These are phyloP conservation scores for Exserohilum rostratum DNA, from an alignment of 2,329 filamentous ascomycete genomes.

Conservation along the genomic window DNA sequence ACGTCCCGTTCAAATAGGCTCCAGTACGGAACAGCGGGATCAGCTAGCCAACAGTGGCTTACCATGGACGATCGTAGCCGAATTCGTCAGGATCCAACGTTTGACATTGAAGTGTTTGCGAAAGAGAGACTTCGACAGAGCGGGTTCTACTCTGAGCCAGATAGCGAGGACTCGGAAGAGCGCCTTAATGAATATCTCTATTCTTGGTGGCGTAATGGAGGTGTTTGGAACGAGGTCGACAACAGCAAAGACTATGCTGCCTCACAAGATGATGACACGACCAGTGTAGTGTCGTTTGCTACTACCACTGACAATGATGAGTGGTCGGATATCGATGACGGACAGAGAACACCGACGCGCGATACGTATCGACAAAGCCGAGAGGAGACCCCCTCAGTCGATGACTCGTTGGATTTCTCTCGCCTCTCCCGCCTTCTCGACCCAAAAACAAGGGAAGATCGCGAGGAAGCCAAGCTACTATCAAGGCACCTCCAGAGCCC, in stretches of 20 bases:
- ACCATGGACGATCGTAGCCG: constrained; percentile 32
- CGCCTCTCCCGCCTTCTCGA: constrained; percentile 82
- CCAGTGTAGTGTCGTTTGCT: constrained; percentile 76
- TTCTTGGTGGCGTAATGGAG: constrained; percentile 80
- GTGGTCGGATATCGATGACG: constrained; percentile 52
- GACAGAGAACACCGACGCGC: constrained; percentile 76
- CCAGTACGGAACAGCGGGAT: constrained; percentile 7
- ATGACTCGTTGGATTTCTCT: constrained; percentile 60
- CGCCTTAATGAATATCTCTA: constrained; percentile 78
- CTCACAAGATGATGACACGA: constrained; percentile 71
- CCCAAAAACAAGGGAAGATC: constrained; percentile 76
- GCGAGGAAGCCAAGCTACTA: constrained; percentile 79
- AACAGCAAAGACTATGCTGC: constrained; percentile 78
- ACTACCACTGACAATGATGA: constrained; percentile 55
- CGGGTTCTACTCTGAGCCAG: constrained; percentile 33
- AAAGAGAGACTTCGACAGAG: constrained; percentile 63
- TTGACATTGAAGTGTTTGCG: constrained; percentile 83
- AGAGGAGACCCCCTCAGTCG: constrained; percentile 62
- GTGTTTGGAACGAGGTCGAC: constrained; percentile 84
- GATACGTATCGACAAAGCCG: constrained; percentile 56
- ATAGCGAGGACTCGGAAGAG: constrained; percentile 59
- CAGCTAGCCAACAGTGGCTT: constrained; percentile 29
- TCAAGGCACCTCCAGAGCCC: constrained; percentile 77
- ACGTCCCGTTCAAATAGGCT: constrained; percentile 3
- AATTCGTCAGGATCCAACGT: constrained; percentile 37